These are phyloP conservation scores for Phyllachora maydis DNA, from an alignment of 2,329 filamentous ascomycete species.

Conservation along the genomic window DNA sequence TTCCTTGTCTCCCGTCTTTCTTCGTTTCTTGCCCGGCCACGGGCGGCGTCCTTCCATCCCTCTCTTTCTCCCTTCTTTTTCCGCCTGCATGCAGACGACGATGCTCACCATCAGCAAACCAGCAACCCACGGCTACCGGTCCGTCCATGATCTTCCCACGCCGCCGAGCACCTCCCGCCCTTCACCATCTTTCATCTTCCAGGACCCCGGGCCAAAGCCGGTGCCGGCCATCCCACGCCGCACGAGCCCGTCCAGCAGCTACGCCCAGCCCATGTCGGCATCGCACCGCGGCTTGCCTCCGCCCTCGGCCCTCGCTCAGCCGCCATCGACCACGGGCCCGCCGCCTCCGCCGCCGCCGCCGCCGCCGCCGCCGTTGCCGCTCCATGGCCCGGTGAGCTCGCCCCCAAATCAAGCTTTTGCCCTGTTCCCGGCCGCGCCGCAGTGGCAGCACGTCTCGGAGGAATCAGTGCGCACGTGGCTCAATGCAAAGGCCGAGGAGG, in stretches of 20 bases:
- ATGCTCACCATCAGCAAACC: conserved; percentile 43
- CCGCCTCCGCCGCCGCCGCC: conserved; percentile 9
- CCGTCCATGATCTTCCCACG: conserved; percentile 40
- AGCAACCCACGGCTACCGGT: conserved; percentile 35
- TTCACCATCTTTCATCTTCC: conserved; percentile 29
- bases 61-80: conserved; percentile 1
- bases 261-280: conserved; percentile 47
- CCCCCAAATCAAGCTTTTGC: conserved; percentile 19
- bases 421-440: conserved; percentile 40
- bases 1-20: no score
- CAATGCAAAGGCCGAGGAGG: conserved; percentile 51
- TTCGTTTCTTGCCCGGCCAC: no score
- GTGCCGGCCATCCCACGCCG: conserved; percentile 17
- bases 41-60: conserved; percentile 2
- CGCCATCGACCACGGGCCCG: conserved; percentile 11
- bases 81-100: conserved; percentile 15
- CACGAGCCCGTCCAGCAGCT: conserved; percentile 23
- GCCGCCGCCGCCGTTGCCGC: no score
- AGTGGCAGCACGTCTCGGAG: conserved; percentile 41
- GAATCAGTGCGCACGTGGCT: conserved; percentile 56
- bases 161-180: conserved; percentile 31
- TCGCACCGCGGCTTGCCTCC: conserved; percentile 50
- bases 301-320: conserved; percentile 37
- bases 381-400: no score
- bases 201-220: conserved; percentile 22